These are phyloP conservation scores for Fraxinus excelsior DNA, from an alignment of 257 asterid genomes.

Conservation along the genomic window DNA sequence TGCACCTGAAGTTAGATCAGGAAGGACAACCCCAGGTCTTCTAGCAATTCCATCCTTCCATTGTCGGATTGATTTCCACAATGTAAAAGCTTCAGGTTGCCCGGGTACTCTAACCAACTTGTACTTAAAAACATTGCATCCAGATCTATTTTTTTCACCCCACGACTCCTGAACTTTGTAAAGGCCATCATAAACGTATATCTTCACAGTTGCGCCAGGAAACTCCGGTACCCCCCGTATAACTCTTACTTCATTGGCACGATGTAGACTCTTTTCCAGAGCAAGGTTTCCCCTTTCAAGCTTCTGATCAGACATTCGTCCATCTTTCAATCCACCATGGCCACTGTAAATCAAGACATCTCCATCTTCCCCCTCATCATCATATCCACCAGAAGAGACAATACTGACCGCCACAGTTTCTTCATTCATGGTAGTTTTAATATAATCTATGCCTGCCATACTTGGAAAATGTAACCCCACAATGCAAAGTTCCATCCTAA, in stretches of 20 bases:
- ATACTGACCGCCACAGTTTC: slow-evolving; percentile 60
- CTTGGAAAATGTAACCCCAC: slow-evolving; percentile 56
- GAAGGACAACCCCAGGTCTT: slow-evolving; percentile 45
- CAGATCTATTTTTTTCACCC: slow-evolving; percentile 48
- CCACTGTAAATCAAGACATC: slow-evolving; percentile 55
- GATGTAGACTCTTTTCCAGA: slow-evolving; percentile 56
- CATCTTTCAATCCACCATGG: slow-evolving; percentile 59
- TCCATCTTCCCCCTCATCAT: slow-evolving; percentile 56
- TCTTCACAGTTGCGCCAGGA: slow-evolving; percentile 23
- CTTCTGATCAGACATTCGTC: slow-evolving; percentile 57
- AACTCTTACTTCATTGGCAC: slow-evolving; percentile 58
- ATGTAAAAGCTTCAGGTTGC: slow-evolving; percentile 53
- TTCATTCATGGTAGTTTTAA: slow-evolving; percentile 43
- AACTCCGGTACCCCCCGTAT: slow-evolving; percentile 46
- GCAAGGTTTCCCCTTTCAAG: slow-evolving; percentile 79
- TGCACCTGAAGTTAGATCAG: slow-evolving; percentile 51
- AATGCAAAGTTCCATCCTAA: slow-evolving; percentile 56
- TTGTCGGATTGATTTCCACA: slow-evolving; percentile 53
- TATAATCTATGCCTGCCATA: slow-evolving; percentile 62
- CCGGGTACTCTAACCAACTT: slow-evolving; percentile 51
- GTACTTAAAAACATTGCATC: slow-evolving; percentile 52
- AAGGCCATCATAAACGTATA: slow-evolving; percentile 50
- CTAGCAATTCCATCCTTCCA: slow-evolving; percentile 46
- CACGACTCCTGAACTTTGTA: slow-evolving; percentile 52
- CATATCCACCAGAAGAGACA: slow-evolving; percentile 60